phyloP scores from a whole-genome alignment of 768 basidiomycete species.

The Sarcodon aspratus region DNA sequence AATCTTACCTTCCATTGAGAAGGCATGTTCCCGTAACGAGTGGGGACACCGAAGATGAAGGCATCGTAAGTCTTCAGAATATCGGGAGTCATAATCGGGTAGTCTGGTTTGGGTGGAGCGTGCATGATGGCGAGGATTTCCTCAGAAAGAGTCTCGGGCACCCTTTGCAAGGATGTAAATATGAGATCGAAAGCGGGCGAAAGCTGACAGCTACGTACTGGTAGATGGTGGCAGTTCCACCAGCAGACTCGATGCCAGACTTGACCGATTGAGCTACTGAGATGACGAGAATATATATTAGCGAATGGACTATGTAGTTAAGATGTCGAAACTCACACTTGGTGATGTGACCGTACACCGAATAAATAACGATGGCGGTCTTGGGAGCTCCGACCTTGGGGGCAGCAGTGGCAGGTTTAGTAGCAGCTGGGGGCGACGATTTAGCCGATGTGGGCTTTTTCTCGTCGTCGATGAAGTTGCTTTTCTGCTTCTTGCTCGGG shows the following conservation, averaged over 20 bases:
- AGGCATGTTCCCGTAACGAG: conserved; percentile 74
- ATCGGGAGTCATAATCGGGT: conserved; percentile 54
- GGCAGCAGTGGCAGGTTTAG: background rate
- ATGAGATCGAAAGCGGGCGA: background rate
- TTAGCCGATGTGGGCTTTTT: conserved; percentile 1
- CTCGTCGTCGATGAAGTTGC: conserved; percentile 8
- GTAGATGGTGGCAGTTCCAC: conserved; percentile 35
- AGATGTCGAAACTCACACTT: conserved; percentile 32
- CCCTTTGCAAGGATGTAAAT: conserved; percentile 24
- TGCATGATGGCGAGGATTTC: conserved; percentile 61
- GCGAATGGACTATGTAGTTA: background rate
- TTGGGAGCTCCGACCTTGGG: conserved; percentile 23
- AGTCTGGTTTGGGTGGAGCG: conserved; percentile 60
- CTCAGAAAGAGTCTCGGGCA: conserved; percentile 66
- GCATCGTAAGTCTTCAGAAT: conserved; percentile 56
- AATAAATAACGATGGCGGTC: conserved; percentile 66
- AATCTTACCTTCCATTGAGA: conserved; percentile 61
- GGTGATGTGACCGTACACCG: conserved; percentile 66
- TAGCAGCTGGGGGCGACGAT: background rate
- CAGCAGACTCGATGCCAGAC: conserved; percentile 27
- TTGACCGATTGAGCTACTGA: conserved; percentile 51
- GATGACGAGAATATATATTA: conserved; percentile 1
- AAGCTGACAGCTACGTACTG: conserved; percentile 21
- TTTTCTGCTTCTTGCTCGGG: conserved; percentile 10
- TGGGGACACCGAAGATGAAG: conserved; percentile 69